A percentile compares a stretch with the other conserved stretches of the same genome.
phyloP scores from a whole-genome alignment of 2,329 filamentous ascomycete genomes.

The Bretziella fagacearum region DNA sequence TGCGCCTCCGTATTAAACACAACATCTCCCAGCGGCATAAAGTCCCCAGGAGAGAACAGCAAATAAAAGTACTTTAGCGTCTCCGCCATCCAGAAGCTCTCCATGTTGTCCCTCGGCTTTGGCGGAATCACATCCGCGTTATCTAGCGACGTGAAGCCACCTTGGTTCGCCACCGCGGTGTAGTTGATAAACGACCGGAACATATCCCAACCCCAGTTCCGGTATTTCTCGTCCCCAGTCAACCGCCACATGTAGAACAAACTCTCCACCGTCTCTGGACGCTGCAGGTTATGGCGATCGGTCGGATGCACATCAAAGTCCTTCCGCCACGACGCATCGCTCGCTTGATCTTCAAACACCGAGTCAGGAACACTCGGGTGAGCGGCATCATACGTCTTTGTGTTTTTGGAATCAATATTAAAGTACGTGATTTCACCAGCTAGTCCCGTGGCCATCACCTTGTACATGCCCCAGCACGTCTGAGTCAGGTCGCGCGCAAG shows the following conservation, averaged over 20 bases:
- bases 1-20: constrained; percentile 97
- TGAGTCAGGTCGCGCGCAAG: constrained; percentile 84
- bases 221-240: constrained; percentile 73
- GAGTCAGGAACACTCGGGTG: constrained; percentile 16
- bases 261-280: constrained; percentile 91
- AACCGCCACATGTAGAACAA: constrained; percentile 98
- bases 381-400: constrained; percentile 19
- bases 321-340: constrained; percentile 45
- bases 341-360: constrained; percentile 8
- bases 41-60: constrained; percentile 67
- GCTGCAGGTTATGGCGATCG: constrained; percentile 86
- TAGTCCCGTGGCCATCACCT: constrained; percentile 74
- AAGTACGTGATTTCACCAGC: constrained; percentile 93
- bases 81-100: constrained; percentile 97
- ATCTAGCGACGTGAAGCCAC: constrained; percentile 66
- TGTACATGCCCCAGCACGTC: constrained; percentile 97
- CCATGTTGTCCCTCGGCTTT: constrained; percentile 72
- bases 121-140: constrained; percentile 61
- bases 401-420: constrained; percentile 37
- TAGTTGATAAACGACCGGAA: constrained; percentile 82
- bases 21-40: constrained; percentile 69
- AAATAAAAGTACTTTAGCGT: constrained; percentile 97
- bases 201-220: constrained; percentile 98
- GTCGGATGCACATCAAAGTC: constrained; percentile 66
- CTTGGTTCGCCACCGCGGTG: constrained; percentile 59